Evolutionary conservation across 805 yeast genomes (phyloP), one percentile per base, ranked within the genome.

Genomic region (Diddensiella caesifluorescens): DNA sequence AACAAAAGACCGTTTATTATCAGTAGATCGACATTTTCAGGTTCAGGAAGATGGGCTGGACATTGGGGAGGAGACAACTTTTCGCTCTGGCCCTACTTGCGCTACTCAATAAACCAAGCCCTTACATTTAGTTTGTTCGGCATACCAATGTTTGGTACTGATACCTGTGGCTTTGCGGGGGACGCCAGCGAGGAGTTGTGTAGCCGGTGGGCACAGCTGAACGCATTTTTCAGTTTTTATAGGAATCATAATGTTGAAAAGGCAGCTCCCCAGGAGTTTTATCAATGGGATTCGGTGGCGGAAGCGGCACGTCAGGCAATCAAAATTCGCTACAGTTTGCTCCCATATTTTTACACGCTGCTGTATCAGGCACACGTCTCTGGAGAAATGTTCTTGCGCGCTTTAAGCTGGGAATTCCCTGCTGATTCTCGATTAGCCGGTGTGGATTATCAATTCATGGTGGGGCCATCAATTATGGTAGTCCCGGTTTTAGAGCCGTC

Each of bases 51-150:
- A 52, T 71, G 90, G 0, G 78, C 90, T 0, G 95, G 97, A 0
- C 80, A 83, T 75, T 90, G 97, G 97, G 85, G 95, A 0, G 97
- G 97, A 35, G 97, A 90, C 61, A 90, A 89, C 61, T 80, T 77
- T 72, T 84, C 95, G 1, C 79, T 73, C 51, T 90, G 97, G 97
- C 89, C 80, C 46, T 82, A 86, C 54, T 67, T 90, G 48, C 0
- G 71, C 86, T 38, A 95, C 97, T 29, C 32, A 9, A 29, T 29
- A 7, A 29, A 29, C 9, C 88, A 86, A 94, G 63, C 84, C 7
- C 67, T 90, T 45, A 83, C 92, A 2, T 73, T 80, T 53, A 85
- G 87, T 38, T 65, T 84, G 28, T 85, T 76, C 1, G 95, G 95
- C 5, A 80, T 77, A 77, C 95, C 95, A 25, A 88, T 88, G 64